A percentile compares a stretch with the other conserved stretches of the same genome.
These are phyloP conservation scores for Podaxis sp. DNA, from an alignment of 768 basidiomycete genomes.

Conservation along the genomic window DNA sequence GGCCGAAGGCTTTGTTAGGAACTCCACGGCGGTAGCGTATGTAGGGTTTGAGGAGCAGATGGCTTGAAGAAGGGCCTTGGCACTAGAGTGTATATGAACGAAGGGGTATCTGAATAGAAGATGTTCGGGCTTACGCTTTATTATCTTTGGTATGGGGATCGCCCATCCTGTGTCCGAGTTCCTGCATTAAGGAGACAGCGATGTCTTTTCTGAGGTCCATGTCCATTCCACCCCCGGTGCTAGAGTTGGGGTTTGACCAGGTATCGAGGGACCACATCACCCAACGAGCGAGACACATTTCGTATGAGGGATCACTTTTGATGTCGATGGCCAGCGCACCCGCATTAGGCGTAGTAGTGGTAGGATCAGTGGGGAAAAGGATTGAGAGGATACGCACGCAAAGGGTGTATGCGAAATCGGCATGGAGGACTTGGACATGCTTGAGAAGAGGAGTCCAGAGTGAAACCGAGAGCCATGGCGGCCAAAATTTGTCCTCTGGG, in stretches of 20 bases:
- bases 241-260: slow-evolving; percentile 22
- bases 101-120: neutral
- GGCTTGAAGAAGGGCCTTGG: slow-evolving; percentile 33
- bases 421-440: slow-evolving; percentile 53
- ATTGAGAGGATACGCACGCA: slow-evolving; percentile 37
- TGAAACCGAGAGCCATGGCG: slow-evolving; percentile 46
- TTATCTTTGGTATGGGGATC: slow-evolving; percentile 15
- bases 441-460: slow-evolving; percentile 65
- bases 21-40: slow-evolving; percentile 24
- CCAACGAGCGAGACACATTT: slow-evolving; percentile 67
- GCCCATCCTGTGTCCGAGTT: slow-evolving; percentile 35
- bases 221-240: slow-evolving; percentile 22
- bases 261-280: slow-evolving; percentile 52
- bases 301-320: slow-evolving; percentile 39
- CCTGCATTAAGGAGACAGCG: slow-evolving; percentile 41
- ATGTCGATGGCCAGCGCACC: slow-evolving; percentile 12
- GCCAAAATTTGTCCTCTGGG: slow-evolving; percentile 37
- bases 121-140: slow-evolving; percentile 29
- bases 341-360: neutral
- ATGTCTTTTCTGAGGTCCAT: slow-evolving; percentile 41
- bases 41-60: slow-evolving; percentile 33
- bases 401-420: slow-evolving; percentile 47
- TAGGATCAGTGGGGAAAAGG: slow-evolving; percentile 17
- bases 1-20: slow-evolving; percentile 18
- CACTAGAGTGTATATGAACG: slow-evolving; percentile 5